Evolutionary conservation across 768 basidiomycete genomes (phyloP), one percentile per base, ranked within the genome.

Genomic region (Boletellus ananiceps): DNA sequence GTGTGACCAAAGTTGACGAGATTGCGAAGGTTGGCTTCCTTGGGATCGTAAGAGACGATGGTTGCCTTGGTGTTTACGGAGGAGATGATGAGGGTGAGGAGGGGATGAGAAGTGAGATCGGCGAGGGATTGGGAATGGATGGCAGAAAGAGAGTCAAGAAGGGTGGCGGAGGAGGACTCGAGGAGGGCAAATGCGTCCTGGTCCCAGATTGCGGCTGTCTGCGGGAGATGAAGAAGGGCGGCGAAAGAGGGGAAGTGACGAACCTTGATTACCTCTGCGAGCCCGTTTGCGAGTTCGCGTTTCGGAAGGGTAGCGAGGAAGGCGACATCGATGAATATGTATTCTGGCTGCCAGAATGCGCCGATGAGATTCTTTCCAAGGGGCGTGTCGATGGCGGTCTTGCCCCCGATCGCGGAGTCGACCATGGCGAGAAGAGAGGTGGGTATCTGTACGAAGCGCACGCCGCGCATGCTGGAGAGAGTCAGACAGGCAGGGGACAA

Each of bases 181-280:
- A 99, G 82, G 29, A 83, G 78, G 32, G 83, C 78, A 61, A 99
- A 99, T 61, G 94, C 92, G 54, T 73, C 69, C 59, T 91, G 93
- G 67, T 91, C 83, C 95, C 95, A 97, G 61, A 98, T 98, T n/a
- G 94, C 96, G 5, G 96, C 95, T 21, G 96, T 99, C 95, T 95
- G 63, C 7, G 44, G 14, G 36, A 13, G 19, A 16, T 57, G 27
- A 61, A 50, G 16, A 13, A 3, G 1, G 4, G 47, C 8, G 34
- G 52, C 0, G 36, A 51, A 38, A 34, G 29, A n/a, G 31, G 31
- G 44, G 39, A 27, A 9, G 33, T 18, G 11, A 67, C 75, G 51
- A 48, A 91, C 93, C 81, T 99, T 99, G 64, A 98, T 84, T 3
- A 97, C 87, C 67, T 99, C 95, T 0, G 96, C 95, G 88, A 99